Conservation (phyloP, 768 basidiomycete species). For the Mycena galericulata region DNA sequence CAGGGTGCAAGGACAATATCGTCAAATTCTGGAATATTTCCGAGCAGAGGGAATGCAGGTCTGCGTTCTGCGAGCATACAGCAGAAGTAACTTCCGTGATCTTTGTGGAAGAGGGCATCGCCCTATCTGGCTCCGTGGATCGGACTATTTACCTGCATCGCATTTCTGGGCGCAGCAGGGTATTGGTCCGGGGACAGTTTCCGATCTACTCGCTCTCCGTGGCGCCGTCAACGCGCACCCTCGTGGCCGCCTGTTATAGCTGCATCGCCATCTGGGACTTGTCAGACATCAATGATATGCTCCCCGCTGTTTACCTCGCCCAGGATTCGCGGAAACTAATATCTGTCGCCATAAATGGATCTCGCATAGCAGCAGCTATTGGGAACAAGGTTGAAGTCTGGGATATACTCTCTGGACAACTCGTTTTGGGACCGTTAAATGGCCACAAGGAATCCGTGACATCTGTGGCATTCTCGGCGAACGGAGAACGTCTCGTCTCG, state of each 20-base stretch:
- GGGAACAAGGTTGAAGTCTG: slow-evolving; percentile 16
- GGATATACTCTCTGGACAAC: background rate
- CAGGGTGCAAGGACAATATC: slow-evolving; percentile 13
- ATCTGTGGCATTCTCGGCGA: slow-evolving; percentile 35
- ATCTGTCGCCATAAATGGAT: background rate
- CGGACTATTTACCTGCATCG: background rate
- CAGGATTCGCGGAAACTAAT: background rate
- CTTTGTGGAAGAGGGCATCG: slow-evolving; percentile 8
- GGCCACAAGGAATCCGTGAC: slow-evolving; percentile 34
- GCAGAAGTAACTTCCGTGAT: slow-evolving; percentile 1
- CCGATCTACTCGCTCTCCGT: slow-evolving; percentile 1
- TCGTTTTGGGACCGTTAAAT: background rate
- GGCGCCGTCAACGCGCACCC: background rate
- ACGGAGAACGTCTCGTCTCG: slow-evolving; percentile 37
- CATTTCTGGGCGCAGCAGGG: slow-evolving; percentile 1
- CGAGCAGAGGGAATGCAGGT: background rate
- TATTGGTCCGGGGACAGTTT: background rate
- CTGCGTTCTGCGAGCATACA: slow-evolving; percentile 4
- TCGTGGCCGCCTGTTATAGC: slow-evolving; percentile 14
- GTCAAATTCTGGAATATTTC: slow-evolving; percentile 30
- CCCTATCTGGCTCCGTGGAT: slow-evolving; percentile 24
- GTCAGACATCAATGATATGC: background rate
- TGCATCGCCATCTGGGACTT: slow-evolving; percentile 15
- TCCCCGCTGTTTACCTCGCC: background rate
- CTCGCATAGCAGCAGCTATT: slow-evolving; percentile 14